Conservation (phyloP, 139 green algal species). For the Chlorella vulgaris region DNA sequence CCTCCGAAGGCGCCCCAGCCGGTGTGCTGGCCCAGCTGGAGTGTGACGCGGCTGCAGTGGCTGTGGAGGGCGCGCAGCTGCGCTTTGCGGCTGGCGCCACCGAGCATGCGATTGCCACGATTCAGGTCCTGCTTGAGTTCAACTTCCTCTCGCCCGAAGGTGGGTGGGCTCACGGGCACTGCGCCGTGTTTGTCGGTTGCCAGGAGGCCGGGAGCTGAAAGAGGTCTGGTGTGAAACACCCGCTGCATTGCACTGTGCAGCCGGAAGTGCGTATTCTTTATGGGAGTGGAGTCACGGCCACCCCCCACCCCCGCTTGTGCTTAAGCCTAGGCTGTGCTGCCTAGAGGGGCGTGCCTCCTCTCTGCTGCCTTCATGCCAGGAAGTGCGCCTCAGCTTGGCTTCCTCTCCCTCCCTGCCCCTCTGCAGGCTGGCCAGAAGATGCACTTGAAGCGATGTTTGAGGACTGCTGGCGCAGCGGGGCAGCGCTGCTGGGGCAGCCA, state of each 20-base stretch:
- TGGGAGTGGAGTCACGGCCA: too few species aligned
- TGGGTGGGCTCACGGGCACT: too few species aligned
- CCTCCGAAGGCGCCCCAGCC: slow-evolving; percentile 17
- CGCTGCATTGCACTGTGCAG: background rate
- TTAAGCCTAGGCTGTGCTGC: too few species aligned
- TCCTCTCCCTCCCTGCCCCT: background rate
- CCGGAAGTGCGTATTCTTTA: too few species aligned
- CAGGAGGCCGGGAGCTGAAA: too few species aligned
- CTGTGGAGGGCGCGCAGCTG: slow-evolving; percentile 43
- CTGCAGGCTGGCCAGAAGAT: slow-evolving; percentile 36
- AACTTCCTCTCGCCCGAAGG: slow-evolving; percentile 62
- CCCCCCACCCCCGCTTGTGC: too few species aligned
- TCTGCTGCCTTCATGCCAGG: too few species aligned
- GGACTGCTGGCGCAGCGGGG: slow-evolving; percentile 71
- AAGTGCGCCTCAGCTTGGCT: background rate
- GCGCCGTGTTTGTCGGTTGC: too few species aligned
- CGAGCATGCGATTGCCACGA: slow-evolving; percentile 61
- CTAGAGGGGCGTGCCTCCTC: too few species aligned
- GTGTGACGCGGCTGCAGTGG: slow-evolving; percentile 34
- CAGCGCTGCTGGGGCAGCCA: slow-evolving; percentile 61
- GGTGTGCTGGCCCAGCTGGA: slow-evolving; percentile 42
- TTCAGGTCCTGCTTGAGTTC: slow-evolving; percentile 77
- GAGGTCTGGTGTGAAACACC: background rate
- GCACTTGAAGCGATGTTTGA: slow-evolving; percentile 59
- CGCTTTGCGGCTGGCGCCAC: slow-evolving; percentile 60